These are phyloP conservation scores for Tylopilus sp. DNA, from an alignment of 768 basidiomycete genomes.

Conservation along the genomic window DNA sequence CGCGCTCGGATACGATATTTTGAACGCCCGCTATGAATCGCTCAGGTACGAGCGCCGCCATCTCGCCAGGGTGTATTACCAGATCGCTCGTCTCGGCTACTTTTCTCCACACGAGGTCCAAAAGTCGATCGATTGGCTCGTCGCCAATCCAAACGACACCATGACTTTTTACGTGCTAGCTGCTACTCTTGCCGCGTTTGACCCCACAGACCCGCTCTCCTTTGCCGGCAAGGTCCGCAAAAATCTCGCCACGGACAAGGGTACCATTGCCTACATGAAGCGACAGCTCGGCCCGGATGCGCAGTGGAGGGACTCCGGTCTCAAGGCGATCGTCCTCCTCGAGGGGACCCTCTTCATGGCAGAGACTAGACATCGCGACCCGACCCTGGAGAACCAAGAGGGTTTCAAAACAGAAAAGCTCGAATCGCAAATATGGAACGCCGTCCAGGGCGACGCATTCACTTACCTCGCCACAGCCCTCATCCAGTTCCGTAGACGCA, in stretches of 20 bases:
- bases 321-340: constrained; percentile 72
- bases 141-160: constrained; percentile 59
- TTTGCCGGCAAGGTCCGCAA: constrained; percentile 44
- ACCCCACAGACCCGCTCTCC: constrained; percentile 56
- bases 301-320: constrained; percentile 64
- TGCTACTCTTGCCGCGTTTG: constrained; percentile 61
- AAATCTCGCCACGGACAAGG: constrained; percentile 43
- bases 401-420: constrained; percentile 77
- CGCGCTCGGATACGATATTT: constrained; percentile 61
- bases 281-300: constrained; percentile 49
- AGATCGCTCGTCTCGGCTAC: constrained; percentile 60
- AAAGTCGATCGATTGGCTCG: constrained; percentile 67
- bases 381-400: constrained; percentile 56
- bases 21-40: constrained; percentile 66
- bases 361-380: constrained; percentile 66
- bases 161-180: constrained; percentile 70
- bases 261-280: constrained; percentile 55
- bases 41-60: constrained; percentile 70
- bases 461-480: constrained; percentile 63
- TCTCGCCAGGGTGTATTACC: constrained; percentile 60
- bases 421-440: constrained; percentile 77
- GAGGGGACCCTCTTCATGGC: constrained; percentile 89
- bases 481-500: constrained; percentile 48
- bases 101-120: constrained; percentile 60
- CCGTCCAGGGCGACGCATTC: constrained; percentile 82